Evolutionary conservation across 2,329 filamentous ascomycete species (phyloP).

Genomic region (Rhytidhysteron rufulum): DNA sequence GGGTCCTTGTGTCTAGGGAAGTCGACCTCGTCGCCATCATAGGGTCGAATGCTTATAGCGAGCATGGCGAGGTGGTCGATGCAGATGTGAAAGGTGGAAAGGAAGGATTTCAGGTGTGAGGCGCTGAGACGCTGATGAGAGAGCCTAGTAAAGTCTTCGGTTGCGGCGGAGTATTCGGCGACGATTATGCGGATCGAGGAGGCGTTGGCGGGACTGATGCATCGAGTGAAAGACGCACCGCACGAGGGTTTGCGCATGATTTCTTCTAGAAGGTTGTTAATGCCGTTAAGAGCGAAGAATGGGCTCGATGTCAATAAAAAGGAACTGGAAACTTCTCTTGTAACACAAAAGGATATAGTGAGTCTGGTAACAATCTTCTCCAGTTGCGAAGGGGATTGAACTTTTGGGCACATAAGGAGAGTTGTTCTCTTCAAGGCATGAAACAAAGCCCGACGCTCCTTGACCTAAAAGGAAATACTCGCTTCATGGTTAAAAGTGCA

Average conservation of each 20-base stretch:
- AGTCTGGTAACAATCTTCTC: not conserved
- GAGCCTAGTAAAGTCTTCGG: conserved; percentile 6
- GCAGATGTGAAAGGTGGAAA: conserved; percentile 6
- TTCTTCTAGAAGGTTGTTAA: conserved; percentile 5
- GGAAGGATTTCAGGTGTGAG: conserved; percentile 2
- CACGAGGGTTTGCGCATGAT: conserved; percentile 4
- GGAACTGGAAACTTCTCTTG: not conserved
- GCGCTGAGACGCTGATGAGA: conserved; percentile 1
- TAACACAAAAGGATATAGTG: not conserved
- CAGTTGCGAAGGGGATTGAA: too few species aligned
- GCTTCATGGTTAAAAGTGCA: too few species aligned
- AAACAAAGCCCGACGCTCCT: too few species aligned
- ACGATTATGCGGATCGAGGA: conserved; percentile 10
- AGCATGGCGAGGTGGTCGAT: conserved; percentile 7
- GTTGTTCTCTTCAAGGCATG: too few species aligned
- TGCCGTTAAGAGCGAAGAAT: too few species aligned
- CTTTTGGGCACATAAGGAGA: too few species aligned
- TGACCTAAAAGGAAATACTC: too few species aligned
- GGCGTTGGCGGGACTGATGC: conserved; percentile 7
- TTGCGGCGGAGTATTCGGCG: conserved; percentile 11
- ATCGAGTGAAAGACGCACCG: not conserved
- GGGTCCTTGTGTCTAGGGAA: not conserved
- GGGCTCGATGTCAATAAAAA: not conserved
- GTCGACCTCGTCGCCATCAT: conserved; percentile 6
- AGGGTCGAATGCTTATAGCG: conserved; percentile 14